Evolutionary conservation across 805 yeast species (phyloP).

Genomic region (Ogataea trehalophila): DNA sequence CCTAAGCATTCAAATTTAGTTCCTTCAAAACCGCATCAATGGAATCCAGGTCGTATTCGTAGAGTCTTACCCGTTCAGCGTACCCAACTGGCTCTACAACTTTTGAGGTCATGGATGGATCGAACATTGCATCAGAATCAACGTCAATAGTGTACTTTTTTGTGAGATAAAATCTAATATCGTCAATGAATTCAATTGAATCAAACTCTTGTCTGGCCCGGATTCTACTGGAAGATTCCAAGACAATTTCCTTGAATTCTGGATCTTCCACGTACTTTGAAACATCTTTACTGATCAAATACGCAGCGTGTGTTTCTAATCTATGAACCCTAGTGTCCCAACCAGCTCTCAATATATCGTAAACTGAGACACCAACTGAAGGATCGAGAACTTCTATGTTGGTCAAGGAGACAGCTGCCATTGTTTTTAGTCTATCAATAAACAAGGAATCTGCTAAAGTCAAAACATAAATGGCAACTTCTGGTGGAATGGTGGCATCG

Average conservation of each 20-base stretch:
- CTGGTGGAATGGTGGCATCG: constrained; percentile 45
- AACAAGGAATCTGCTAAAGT: constrained; percentile 54
- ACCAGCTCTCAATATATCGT: constrained; percentile 55
- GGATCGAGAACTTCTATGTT: constrained; percentile 19
- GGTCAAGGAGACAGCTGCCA: constrained; percentile 51
- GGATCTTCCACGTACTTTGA: constrained; percentile 31
- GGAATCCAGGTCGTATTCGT: constrained; percentile 32
- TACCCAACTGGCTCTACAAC: constrained; percentile 10
- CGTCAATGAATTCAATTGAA: constrained; percentile 76
- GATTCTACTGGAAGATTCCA: constrained; percentile 45
- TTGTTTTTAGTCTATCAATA: constrained; percentile 58
- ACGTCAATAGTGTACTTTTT: constrained; percentile 32
- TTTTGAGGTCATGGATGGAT: constrained; percentile 9
- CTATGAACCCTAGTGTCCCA: constrained; percentile 67
- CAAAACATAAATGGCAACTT: constrained; percentile 50
- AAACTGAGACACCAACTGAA: constrained; percentile 35
- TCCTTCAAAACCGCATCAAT: constrained; percentile 37
- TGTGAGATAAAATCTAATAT: constrained; percentile 59
- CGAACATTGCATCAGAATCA: constrained; percentile 17
- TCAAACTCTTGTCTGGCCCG: constrained; percentile 64
- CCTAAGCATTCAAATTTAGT: constrained; percentile 39
- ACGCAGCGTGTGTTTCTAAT: constrained; percentile 59
- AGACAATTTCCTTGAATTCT: constrained; percentile 32
- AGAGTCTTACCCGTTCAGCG: constrained; percentile 21
- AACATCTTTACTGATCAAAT: constrained; percentile 49